Evolutionary conservation across 176 grass and related monocot species (phyloP), one percentile per base, ranked within the genome.

Genomic region (Oryza brachyantha): DNA sequence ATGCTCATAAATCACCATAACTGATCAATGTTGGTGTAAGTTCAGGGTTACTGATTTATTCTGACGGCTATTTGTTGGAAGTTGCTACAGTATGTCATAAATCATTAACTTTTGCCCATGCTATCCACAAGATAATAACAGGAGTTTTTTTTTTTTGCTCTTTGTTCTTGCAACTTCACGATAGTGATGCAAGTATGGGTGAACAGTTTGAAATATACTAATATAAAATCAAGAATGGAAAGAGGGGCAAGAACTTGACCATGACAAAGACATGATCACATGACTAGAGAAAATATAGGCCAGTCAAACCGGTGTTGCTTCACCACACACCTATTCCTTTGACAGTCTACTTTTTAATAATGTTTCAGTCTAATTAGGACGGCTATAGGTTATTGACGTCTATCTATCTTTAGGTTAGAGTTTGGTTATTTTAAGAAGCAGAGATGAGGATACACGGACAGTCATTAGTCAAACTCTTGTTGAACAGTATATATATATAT

Each of bases 1-100:
- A 19, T 55, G 50, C 50, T 55, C 50, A 55, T 55, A 55, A 55
- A 55, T 55, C 17, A 22, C 22, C 5, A 42, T 43, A 45, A 63
- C 46, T 74, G 41, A 79, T 54, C 6, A 19, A 42, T 79, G 26
- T n/a, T 57, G 32, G 36, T 71, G 43, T 13, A 29, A 40, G 32
- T 64, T 85, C 27, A 25, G 29, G 8, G 31, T 60, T 61, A 64
- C 40, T 4, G 54, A 6, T 36, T 52, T 14, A 24, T 40, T 64
- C 66, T 41, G 78, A 70, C 54, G 65, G 55, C 72, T n/a, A 76
- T 14, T 43, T 26, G 32, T 81, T 64, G 72, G 57, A 5, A 14
- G 32, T 77, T 71, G 55, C 70, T 87, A 8, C 1, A 17, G 69
- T 70, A 1, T 7, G 65, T 19, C 54, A 76, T 70, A 54, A 70